Conservation (phyloP, 78 protist species). For the Planoprotostelium fungivorum region DNA sequence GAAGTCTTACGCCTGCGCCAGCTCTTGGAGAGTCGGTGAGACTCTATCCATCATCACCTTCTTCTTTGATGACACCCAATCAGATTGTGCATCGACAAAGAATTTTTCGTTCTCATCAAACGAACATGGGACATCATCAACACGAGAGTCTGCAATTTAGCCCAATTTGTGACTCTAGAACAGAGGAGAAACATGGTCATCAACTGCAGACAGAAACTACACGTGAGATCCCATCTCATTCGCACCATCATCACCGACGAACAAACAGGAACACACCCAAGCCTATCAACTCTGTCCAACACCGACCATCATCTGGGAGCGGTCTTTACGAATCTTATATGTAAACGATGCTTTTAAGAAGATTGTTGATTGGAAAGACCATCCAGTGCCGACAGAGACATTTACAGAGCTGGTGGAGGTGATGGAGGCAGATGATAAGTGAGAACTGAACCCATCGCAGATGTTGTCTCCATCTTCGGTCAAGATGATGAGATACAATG, state of each 20-base stretch:
- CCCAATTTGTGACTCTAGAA: background rate
- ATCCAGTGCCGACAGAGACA: too few species aligned
- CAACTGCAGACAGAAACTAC: background rate
- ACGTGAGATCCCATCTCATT: background rate
- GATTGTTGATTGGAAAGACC: too few species aligned
- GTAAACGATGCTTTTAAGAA: background rate
- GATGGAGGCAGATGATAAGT: too few species aligned
- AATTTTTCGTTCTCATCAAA: too few species aligned
- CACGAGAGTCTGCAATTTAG: background rate
- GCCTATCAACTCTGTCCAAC: background rate
- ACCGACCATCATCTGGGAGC: background rate
- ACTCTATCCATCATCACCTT: background rate
- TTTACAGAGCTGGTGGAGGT: too few species aligned
- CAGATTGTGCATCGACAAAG: background rate
- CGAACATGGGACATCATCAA: background rate
- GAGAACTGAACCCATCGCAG: too few species aligned
- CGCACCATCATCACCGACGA: background rate
- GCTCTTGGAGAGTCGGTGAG: background rate
- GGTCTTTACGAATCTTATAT: background rate
- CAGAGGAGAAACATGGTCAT: background rate
- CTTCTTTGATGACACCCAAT: too few species aligned
- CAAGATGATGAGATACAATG: too few species aligned
- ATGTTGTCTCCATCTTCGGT: too few species aligned
- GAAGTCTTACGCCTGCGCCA: background rate
- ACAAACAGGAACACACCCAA: background rate